Conservation (phyloP, 2,329 filamentous ascomycete genomes). For the Biscogniauxia marginata region DNA sequence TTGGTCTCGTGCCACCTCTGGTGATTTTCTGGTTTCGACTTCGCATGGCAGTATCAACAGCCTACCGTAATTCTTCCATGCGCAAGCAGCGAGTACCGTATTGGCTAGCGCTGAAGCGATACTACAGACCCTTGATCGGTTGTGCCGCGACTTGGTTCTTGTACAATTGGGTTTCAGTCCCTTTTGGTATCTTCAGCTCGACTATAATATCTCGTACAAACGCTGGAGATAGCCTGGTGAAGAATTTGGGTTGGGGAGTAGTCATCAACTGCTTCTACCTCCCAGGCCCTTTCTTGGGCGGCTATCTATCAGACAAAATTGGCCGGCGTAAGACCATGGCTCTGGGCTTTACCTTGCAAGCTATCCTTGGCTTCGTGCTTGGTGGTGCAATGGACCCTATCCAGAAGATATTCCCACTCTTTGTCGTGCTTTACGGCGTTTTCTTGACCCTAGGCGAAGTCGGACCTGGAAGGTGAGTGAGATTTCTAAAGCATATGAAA, state of each 20-base stretch:
- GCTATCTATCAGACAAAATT: conserved; percentile 47
- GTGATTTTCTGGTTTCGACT: conserved; percentile 53
- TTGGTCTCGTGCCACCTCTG: conserved; percentile 49
- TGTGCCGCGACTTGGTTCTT: conserved; percentile 49
- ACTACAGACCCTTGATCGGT: conserved; percentile 50
- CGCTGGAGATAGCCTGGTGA: conserved; percentile 39
- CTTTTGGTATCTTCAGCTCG: conserved; percentile 54
- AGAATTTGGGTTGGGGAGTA: conserved; percentile 44
- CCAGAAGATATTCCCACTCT: conserved; percentile 47
- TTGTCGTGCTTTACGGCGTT: conserved; percentile 50
- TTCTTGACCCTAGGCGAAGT: conserved; percentile 50
- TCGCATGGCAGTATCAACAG: conserved; percentile 50
- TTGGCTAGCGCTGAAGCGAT: conserved; percentile 44
- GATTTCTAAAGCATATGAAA: not conserved
- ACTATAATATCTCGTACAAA: conserved; percentile 48
- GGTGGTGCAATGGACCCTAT: conserved; percentile 46
- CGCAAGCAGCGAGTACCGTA: conserved; percentile 47
- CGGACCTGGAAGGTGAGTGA: conserved; percentile 43
- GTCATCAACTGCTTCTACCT: conserved; percentile 52
- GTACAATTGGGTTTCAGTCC: conserved; percentile 55
- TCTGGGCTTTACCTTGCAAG: conserved; percentile 45
- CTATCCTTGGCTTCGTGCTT: conserved; percentile 48
- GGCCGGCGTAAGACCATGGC: conserved; percentile 51
- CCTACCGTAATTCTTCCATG: conserved; percentile 46
- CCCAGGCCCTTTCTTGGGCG: conserved; percentile 47